Evolutionary conservation across 495 filamentous ascomycete species (phyloP), one percentile per base, ranked within the genome.

Genomic region (Niebla homalea): DNA sequence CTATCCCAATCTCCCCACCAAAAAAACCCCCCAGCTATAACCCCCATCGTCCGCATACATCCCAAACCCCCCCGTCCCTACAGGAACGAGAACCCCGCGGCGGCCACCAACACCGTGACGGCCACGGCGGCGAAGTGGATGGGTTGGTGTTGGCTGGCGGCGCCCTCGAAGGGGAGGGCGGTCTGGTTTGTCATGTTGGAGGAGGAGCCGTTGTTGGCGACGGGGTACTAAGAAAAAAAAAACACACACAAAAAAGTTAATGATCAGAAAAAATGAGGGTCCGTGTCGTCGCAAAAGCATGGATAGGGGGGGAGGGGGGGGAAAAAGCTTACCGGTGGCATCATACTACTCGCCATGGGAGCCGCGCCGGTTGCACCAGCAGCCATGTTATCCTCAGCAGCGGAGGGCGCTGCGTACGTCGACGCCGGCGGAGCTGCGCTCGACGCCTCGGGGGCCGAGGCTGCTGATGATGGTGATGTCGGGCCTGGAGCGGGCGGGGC

Each of bases 121-220:
- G 22, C 16, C 14, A 18, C 45, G 16, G 18, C 7, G 11, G 19
- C 39, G 8, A 32, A 15, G 10, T 42, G 18, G 7, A 42, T 8
- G 8, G 18, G 39, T 19, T 42, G 21, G 8, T 42, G 39, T 10
- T 42, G 39, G 7, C 39, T 36, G 10, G 44, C 44, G 10, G 20
- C 23, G 40, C 49, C 54, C 16, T 29, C 42, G 20, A 56, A 56
- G 1, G 54, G 44, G 10, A 52, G 18, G 0, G 44, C 10, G 5
- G 48, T 56, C 5, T 36, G 15, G 22, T 56, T 56, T 0, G 53
- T 51, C 0, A 19, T 39, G 14, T 51, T 52, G 10, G 16, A 38
- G 23, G 18, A 37, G n/a, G 26, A 20, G 3, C 29, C 29, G n/a
- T 40, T 25, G 26, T 35, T 46, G n/a, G 39, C 3, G n/a, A 50